These are phyloP conservation scores for Bretschneidera sinensis DNA, from an alignment of 345 rosid genomes.

Conservation along the genomic window DNA sequence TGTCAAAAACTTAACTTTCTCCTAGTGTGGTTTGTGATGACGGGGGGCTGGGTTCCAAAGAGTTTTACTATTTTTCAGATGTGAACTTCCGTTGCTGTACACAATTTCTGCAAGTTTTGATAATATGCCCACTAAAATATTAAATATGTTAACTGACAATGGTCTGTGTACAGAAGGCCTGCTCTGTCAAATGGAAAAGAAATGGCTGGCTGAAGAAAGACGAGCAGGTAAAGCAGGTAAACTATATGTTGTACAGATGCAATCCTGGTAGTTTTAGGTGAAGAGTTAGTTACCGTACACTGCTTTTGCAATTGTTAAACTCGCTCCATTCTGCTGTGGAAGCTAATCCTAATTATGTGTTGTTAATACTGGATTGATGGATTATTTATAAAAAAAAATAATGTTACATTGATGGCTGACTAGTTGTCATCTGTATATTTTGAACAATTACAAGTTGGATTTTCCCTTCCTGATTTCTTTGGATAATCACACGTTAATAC, in stretches of 20 bases:
- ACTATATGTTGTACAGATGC: background rate
- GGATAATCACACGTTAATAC: too few species aligned
- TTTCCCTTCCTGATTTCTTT: background rate
- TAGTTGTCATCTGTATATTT: background rate
- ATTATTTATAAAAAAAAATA: too few species aligned
- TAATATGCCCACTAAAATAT: background rate
- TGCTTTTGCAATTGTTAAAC: background rate
- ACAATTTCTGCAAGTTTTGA: background rate
- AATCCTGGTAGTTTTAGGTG: conserved; percentile 5
- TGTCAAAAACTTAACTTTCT: too few species aligned
- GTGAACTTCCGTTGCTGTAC: background rate
- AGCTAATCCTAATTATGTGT: background rate
- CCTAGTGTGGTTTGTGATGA: too few species aligned
- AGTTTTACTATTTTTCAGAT: too few species aligned
- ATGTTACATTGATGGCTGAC: background rate
- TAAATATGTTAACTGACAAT: background rate
- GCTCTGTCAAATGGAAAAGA: background rate
- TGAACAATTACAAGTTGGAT: background rate
- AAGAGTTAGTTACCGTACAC: background rate
- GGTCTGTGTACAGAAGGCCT: background rate
- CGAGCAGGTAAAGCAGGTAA: background rate
- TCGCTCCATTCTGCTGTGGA: background rate
- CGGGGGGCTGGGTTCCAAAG: too few species aligned
- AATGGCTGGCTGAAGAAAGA: background rate
- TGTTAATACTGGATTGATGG: too few species aligned